Evolutionary conservation across 306 rosid species (phyloP).

Genomic region (Hippophae gyantsensis): DNA sequence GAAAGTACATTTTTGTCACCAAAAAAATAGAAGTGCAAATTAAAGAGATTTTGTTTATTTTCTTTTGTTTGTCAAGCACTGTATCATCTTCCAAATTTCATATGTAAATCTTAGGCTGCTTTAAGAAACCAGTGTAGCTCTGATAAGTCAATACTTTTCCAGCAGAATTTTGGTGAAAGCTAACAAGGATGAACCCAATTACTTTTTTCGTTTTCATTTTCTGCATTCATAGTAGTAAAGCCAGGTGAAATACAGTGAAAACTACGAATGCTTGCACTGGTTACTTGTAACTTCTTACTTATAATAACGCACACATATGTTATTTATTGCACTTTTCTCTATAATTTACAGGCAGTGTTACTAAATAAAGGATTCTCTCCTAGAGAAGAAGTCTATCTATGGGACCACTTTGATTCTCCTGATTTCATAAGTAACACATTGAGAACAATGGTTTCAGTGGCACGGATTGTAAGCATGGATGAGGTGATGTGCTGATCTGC

Average conservation of each 20-base stretch:
- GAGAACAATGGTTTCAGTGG: slow-evolving; percentile 48
- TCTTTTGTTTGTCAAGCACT: background rate
- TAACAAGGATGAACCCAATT: background rate
- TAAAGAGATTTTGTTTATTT: background rate
- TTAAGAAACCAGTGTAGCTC: too few species aligned
- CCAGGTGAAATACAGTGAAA: slow-evolving; percentile 1
- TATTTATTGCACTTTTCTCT: slow-evolving; percentile 3
- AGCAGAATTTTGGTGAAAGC: background rate
- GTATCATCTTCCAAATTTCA: too few species aligned
- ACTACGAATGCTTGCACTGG: background rate
- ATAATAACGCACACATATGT: background rate
- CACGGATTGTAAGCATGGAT: slow-evolving; percentile 55
- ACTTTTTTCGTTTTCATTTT: background rate
- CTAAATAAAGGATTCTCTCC: slow-evolving; percentile 47
- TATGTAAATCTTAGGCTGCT: too few species aligned
- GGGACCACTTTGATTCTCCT: slow-evolving; percentile 20
- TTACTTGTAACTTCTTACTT: background rate
- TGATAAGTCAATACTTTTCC: too few species aligned
- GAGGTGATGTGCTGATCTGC: slow-evolving; percentile 49
- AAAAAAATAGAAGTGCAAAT: too few species aligned
- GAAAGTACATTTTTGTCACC: background rate
- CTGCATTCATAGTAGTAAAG: slow-evolving; percentile 15
- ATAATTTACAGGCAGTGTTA: slow-evolving; percentile 43
- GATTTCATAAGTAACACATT: slow-evolving; percentile 30
- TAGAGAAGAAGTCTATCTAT: slow-evolving; percentile 40